Evolutionary conservation across 129 eudicot genomes (phyloP), one percentile per base, ranked within the genome.

Genomic region (Dittrichia graveolens): DNA sequence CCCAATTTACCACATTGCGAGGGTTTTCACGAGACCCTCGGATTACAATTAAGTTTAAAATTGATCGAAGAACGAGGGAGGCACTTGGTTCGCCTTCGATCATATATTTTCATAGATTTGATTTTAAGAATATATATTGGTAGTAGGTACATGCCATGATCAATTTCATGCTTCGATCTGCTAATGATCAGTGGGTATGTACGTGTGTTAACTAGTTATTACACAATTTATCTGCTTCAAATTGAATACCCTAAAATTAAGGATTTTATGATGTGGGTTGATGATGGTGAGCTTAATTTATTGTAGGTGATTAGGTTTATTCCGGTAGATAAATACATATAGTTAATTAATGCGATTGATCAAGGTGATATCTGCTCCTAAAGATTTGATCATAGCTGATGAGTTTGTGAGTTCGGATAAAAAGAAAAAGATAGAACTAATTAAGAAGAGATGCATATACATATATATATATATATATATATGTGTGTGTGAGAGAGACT

Each of bases 351-450:
- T 61, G 98, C 91, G 10, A 88, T 94, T 65, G 98, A n/a, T n/a
- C n/a, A n/a, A 94, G 70, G 96, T 94, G 43, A 83, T 94, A 37
- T 90, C 98, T 78, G 96, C 98, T 49, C 98, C 98, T 3, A 69
- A 75, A 15, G 98, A 94, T 75, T 75, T 94, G 81, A 70, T 90
- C 47, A n/a, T n/a, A n/a, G 83, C 82, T 19, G 95, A 87, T 57
- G 75, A 64, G 74, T 65, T 35, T 64, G 85, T 85, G 68, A 75
- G 55, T 24, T 69, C 68, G 54, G 79, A 74, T 48, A 82, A 73
- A 58, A 43, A 67, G n/a, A n/a, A n/a, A n/a, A n/a, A n/a, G n/a
- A n/a, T n/a, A n/a, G n/a, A n/a, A n/a, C n/a, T n/a, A n/a, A n/a
- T n/a, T n/a, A 61, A 60, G 64, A 63, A 87, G 50, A 60, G 86